Evolutionary conservation across 2,329 filamentous ascomycete species (phyloP).

Genomic region (Pseudogymnoascus sp.): DNA sequence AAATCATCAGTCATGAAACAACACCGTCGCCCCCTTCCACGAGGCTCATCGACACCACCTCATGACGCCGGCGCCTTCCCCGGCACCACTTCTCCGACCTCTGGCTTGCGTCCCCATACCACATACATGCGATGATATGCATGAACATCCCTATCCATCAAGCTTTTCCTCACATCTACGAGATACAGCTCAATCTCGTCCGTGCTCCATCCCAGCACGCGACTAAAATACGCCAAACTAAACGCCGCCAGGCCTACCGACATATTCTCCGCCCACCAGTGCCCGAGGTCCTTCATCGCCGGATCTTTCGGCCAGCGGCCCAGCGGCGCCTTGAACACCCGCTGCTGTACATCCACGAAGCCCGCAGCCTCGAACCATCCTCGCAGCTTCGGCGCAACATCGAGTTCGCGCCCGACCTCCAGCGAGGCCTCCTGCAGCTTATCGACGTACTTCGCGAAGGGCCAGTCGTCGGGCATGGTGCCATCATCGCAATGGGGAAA

Average conservation of each 20-base stretch:
- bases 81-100: background rate
- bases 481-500: conserved; percentile 36
- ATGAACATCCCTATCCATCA: conserved; percentile 23
- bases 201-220: conserved; percentile 24
- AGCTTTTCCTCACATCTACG: conserved; percentile 17
- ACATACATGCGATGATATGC: conserved; percentile 25
- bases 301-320: conserved; percentile 43
- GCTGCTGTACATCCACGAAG: conserved; percentile 26
- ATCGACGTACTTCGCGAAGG: conserved; percentile 34
- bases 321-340: conserved; percentile 39
- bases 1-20: conserved; percentile 1
- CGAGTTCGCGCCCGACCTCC: conserved; percentile 28
- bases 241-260: conserved; percentile 21
- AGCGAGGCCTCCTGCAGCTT: conserved; percentile 30
- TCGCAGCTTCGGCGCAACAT: conserved; percentile 18
- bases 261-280: conserved; percentile 24
- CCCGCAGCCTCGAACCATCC: conserved; percentile 21
- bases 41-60: background rate
- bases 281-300: conserved; percentile 14
- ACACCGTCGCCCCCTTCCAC: background rate
- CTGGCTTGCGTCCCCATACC: conserved; percentile 24
- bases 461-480: conserved; percentile 33
- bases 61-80: background rate
- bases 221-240: conserved; percentile 23
- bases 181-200: conserved; percentile 26